Percentiles rank a stretch among this genome's conserved stretches.
phyloP scores from a whole-genome alignment of 257 asterid genomes.

The Primulina tabacum region DNA sequence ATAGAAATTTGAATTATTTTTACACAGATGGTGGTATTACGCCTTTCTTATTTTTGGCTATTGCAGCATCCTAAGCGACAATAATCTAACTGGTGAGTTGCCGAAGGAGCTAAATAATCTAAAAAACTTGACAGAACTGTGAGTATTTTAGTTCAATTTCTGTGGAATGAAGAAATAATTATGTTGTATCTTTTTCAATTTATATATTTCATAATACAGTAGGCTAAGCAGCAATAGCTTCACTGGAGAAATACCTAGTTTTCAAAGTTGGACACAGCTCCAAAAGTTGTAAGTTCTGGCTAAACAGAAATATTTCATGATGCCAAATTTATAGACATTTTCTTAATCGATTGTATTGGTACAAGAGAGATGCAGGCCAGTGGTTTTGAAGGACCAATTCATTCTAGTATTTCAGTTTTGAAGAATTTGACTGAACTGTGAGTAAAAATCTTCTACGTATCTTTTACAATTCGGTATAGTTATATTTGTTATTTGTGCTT shows the following conservation, averaged over 20 bases:
- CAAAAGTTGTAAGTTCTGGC: constrained; percentile 41
- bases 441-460: constrained; percentile 21
- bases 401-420: constrained; percentile 41
- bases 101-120: constrained; percentile 43
- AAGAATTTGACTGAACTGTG: constrained; percentile 50
- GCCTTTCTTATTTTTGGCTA: constrained; percentile 2
- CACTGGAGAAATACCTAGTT: constrained; percentile 49
- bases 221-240: constrained; percentile 56
- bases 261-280: constrained; percentile 43
- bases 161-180: background rate
- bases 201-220: constrained; percentile 26
- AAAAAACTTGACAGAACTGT: constrained; percentile 45
- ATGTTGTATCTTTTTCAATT: constrained; percentile 8
- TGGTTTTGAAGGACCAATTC: constrained; percentile 68
- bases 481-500: background rate
- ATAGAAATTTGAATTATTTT: constrained; percentile 17
- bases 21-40: background rate
- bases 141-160: constrained; percentile 18
- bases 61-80: constrained; percentile 47
- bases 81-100: constrained; percentile 43
- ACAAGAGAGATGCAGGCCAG: constrained; percentile 58
- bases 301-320: constrained; percentile 2
- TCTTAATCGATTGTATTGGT: constrained; percentile 11
- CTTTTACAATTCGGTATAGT: background rate
- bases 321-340: constrained; percentile 9